Evolutionary conservation across 78 protist species (phyloP), one percentile per base, ranked within the genome.

Genomic region (Dictyostelium purpureum): DNA sequence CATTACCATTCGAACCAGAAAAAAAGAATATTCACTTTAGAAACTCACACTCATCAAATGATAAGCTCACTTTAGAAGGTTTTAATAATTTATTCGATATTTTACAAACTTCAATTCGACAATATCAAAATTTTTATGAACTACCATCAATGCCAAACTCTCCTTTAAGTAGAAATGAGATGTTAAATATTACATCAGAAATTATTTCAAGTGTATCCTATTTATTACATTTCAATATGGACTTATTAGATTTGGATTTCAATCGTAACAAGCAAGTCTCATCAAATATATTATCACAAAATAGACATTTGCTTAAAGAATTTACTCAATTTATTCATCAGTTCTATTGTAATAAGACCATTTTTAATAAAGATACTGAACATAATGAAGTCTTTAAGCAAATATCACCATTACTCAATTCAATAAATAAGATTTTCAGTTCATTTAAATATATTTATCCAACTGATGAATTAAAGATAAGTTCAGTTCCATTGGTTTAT

Each of bases 41-140:
- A 10, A 28, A 33, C 18, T 43, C 63, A 18, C 14, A 63, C 0
- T 24, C 14, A 33, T 33, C 71, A 63, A 5, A 12, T 4, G 33
- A 63, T 63, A 63, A 63, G 33, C 33, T 63, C 26, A 63, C 38
- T 0, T 14, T 63, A 21, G 40, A 63, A 31, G 76, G 76, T 21
- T 69, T 69, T 69, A 31, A 28, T 69, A 19, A 69, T 24, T 69
- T 69, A 42, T 69, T 69, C 19, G 76, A 69, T 69, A 69, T 40
- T 28, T 63, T 63, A 12, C 12, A 38, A 12, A 63, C 71, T 28
- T 14, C 71, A 14, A 63, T 31, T 16, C 26, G 71, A 63, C 71
- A 63, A 33, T 63, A 33, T 2, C 42, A 31, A 63, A 63, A 63
- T 63, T 21, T 31, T 12, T 63, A 33, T 0, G 71, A 63, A 33